A percentile compares a stretch with the other conserved stretches of the same genome.
Conservation (phyloP, 805 yeast genomes). For the Lachancea waltii region DNA sequence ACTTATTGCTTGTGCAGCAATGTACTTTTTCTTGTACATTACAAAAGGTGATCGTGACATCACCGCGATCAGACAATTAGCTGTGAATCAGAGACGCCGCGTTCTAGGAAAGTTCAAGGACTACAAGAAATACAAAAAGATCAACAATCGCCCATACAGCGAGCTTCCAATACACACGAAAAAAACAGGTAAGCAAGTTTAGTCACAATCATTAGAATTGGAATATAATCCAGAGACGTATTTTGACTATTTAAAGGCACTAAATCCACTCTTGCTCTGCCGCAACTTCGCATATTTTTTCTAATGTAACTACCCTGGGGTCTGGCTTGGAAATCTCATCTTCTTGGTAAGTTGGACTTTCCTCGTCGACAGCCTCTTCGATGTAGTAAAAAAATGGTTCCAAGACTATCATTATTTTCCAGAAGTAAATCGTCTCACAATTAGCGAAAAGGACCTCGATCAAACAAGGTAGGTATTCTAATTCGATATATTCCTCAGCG, state of each 20-base stretch:
- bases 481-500: conserved; percentile 34
- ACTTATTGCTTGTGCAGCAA: conserved; percentile 48
- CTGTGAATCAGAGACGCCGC: conserved; percentile 33
- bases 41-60: conserved; percentile 54
- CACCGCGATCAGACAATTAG: conserved; percentile 35
- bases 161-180: conserved; percentile 36
- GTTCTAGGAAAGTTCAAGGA: conserved; percentile 37
- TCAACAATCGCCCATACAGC: conserved; percentile 35
- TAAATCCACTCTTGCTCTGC: conserved; percentile 34
- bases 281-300: conserved; percentile 33
- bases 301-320: conserved; percentile 32
- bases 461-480: conserved; percentile 30
- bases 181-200: conserved; percentile 24
- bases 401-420: conserved; percentile 33
- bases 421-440: conserved; percentile 26
- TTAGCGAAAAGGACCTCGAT: conserved; percentile 29
- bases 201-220: no score
- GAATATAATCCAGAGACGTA: no score
- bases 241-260: background rate
- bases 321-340: conserved; percentile 25
- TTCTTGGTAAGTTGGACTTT: conserved; percentile 7
- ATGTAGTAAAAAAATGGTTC: conserved; percentile 34
- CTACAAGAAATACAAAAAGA: conserved; percentile 24
- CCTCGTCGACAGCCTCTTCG: conserved; percentile 30
- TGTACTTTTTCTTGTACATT: conserved; percentile 56